Conservation (phyloP, 345 rosid species). For the Turritis glabra region DNA sequence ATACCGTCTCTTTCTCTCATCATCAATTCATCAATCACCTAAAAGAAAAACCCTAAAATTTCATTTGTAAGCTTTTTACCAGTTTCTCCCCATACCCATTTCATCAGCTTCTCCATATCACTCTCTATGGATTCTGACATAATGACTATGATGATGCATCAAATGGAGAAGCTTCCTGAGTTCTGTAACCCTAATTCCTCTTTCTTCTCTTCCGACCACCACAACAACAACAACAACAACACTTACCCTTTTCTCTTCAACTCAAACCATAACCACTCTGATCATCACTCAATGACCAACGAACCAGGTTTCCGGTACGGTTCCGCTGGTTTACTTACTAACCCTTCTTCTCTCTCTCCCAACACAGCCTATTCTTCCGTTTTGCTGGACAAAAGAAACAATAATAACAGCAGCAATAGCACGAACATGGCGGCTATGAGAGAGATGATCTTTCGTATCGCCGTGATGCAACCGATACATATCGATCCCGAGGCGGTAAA, state of each 20-base stretch:
- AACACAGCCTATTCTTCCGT: conserved; percentile 37
- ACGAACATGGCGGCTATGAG: conserved; percentile 68
- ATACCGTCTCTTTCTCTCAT: conserved; percentile 35
- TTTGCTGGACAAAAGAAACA: conserved; percentile 43
- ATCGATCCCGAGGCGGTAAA: conserved; percentile 82
- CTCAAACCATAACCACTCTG: conserved; percentile 35
- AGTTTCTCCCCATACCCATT: conserved; percentile 34
- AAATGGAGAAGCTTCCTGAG: conserved; percentile 68
- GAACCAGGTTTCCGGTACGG: conserved; percentile 36
- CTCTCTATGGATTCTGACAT: conserved; percentile 41
- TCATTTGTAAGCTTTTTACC: conserved; percentile 12
- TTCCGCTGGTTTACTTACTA: conserved; percentile 21
- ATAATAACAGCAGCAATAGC: conserved; percentile 23
- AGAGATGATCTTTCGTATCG: conserved; percentile 84
- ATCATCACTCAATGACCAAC: conserved; percentile 13
- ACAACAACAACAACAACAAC: conserved; percentile 27
- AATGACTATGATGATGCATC: conserved; percentile 65
- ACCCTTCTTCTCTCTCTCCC: conserved; percentile 31
- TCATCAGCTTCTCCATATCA: conserved; percentile 34
- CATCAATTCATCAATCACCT: conserved; percentile 27
- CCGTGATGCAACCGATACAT: conserved; percentile 88
- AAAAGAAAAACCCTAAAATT: conserved; percentile 25
- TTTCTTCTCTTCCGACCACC: conserved; percentile 17
- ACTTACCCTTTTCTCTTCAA: conserved; percentile 30
- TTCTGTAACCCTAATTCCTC: conserved; percentile 39